These are phyloP conservation scores for Nigrograna mackinnonii DNA, from an alignment of 2,329 filamentous ascomycete species.

Conservation along the genomic window DNA sequence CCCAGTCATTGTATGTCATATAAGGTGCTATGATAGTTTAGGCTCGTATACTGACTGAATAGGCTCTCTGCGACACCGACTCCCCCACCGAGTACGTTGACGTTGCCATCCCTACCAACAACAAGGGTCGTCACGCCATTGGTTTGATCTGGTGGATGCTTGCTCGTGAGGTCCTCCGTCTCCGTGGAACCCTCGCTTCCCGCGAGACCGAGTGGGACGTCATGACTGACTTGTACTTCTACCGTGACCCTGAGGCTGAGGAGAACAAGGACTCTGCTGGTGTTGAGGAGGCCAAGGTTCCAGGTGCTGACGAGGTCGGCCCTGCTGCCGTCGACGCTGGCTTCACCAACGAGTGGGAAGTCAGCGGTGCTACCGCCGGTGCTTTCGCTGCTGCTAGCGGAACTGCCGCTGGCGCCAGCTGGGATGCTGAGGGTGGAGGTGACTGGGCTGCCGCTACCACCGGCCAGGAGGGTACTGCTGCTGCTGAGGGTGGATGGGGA, in stretches of 20 bases:
- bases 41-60: too few relatives aligned
- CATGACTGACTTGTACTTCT: constrained; percentile 99
- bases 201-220: constrained; percentile 98
- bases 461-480: constrained; percentile 30
- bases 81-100: constrained; percentile 99
- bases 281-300: constrained; percentile 82
- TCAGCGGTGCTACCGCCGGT: constrained; percentile 66
- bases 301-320: constrained; percentile 83
- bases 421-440: constrained; percentile 64
- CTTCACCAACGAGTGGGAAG: constrained; percentile 87
- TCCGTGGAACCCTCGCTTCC: constrained; percentile 93
- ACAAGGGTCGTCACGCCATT: constrained; percentile 99
- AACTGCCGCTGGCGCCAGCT: constrained; percentile 64
- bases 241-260: constrained; percentile 99
- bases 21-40: too few relatives aligned
- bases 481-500: constrained; percentile 56
- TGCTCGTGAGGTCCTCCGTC: constrained; percentile 98
- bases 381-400: constrained; percentile 67
- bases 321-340: constrained; percentile 76
- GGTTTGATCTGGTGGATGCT: constrained; percentile 99
- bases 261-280: constrained; percentile 91
- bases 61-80: constrained; percentile 95
- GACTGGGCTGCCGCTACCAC: constrained; percentile 72
- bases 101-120: constrained; percentile 99
- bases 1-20: constrained; percentile 73